Evolutionary conservation across 2,329 filamentous ascomycete species (phyloP), one percentile per base, ranked within the genome.

Genomic region (Neodidymelliopsis sp.): DNA sequence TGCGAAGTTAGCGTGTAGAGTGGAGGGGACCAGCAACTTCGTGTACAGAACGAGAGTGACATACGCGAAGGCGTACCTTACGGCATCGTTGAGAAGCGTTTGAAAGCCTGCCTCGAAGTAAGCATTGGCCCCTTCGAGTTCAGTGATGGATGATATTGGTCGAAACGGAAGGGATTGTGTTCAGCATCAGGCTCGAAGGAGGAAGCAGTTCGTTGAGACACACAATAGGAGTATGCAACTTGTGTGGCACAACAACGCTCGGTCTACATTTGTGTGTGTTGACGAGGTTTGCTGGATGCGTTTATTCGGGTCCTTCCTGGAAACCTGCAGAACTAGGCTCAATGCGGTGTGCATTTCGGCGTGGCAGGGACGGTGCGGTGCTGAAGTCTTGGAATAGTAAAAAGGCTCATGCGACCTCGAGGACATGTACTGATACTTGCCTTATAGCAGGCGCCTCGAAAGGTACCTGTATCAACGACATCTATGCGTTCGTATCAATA

Each of bases 11-110:
- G 16, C 16, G 11, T 20, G 16, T 15, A n/a, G n/a, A n/a, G 18
- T 24, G 16, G 18, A 6, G 12, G 16, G n/a, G n/a, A n/a, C n/a
- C n/a, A n/a, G n/a, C n/a, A n/a, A n/a, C n/a, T n/a, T n/a, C n/a
- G n/a, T n/a, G 24, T 5, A 23, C 4, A 29, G 8, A 2, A 25
- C n/a, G n/a, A 16, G 22, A 13, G 10, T 18, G 16, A 33, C 45
- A 30, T 56, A 62, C 60, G 11, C 54, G 48, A 9, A 60, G 49
- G 35, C 37, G 61, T 23, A 56, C 33, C 6, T 60, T 53, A 36
- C 60, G 45, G 42, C 60, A 63, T 30, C 60, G 38, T 36, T 57
- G 47, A 25, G 59, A 62, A 20, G 56, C 57, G 31, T 56, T 62
- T 12, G 59, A 60, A 7, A 53, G 57, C 33, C 48, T 53, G n/a